Conservation (phyloP, 1,284 basidiomycete genomes). For the Wallemia hederae region DNA sequence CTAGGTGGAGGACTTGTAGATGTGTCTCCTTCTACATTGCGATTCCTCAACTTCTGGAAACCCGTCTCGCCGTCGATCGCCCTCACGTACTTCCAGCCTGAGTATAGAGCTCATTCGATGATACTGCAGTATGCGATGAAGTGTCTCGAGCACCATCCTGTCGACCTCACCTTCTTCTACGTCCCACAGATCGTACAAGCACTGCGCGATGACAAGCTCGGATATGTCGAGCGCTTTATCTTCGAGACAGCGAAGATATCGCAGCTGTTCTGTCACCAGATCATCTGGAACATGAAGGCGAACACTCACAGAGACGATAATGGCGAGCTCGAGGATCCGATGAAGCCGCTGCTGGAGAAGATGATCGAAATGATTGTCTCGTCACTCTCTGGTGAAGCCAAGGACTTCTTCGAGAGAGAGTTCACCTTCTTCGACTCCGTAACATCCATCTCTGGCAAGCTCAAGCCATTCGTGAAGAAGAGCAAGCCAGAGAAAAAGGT, state of each 20-base stretch:
- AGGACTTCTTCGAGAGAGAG: conserved; percentile 74
- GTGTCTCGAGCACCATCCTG: conserved; percentile 76
- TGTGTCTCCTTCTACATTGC: conserved; percentile 19
- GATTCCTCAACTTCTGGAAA: conserved; percentile 68
- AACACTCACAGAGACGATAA: conserved; percentile 83
- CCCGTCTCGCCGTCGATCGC: conserved; percentile 66
- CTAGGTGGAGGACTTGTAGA: conserved; percentile 38
- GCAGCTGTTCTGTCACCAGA: conserved; percentile 95
- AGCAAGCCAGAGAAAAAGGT: conserved; percentile 93
- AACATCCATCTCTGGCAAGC: conserved; percentile 86
- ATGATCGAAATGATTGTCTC: conserved; percentile 58
- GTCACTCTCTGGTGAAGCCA: conserved; percentile 68
- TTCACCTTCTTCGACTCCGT: conserved; percentile 91
- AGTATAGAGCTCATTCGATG: conserved; percentile 52
- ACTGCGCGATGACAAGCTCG: conserved; percentile 56
- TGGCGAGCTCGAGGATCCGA: conserved; percentile 58
- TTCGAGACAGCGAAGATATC: conserved; percentile 94
- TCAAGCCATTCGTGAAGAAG: conserved; percentile 91
- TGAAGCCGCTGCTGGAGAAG: conserved; percentile 77
- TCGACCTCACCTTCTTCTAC: conserved; percentile 92
- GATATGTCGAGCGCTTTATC: conserved; percentile 84
- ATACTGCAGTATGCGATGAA: conserved; percentile 90
- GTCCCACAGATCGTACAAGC: conserved; percentile 97
- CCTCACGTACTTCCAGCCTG: conserved; percentile 55
- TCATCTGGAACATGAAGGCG: conserved; percentile 99